These are phyloP conservation scores for Lachancea sp. DNA, from an alignment of 805 yeast species.

Conservation along the genomic window DNA sequence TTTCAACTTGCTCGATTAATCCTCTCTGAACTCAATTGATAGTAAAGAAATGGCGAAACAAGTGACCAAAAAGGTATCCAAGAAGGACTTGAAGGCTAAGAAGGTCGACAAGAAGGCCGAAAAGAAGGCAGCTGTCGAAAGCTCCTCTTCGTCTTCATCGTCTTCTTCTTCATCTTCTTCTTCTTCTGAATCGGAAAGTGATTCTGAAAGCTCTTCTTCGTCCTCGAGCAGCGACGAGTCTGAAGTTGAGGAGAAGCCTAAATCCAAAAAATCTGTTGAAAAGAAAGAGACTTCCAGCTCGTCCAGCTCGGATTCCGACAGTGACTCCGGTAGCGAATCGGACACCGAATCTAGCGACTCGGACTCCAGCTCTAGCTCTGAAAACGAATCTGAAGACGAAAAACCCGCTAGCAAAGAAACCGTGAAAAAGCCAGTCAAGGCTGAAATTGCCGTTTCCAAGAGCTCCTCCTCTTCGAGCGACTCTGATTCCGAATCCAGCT, in stretches of 20 bases:
- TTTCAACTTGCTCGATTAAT: too few species aligned
- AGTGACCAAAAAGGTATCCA: slow-evolving; percentile 20
- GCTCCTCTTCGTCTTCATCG: slow-evolving; percentile 10
- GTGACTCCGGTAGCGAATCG: slow-evolving; percentile 15
- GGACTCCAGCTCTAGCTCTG: slow-evolving; percentile 15
- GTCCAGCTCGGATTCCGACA: slow-evolving; percentile 15
- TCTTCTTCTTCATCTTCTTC: slow-evolving; percentile 28
- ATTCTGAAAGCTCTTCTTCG: slow-evolving; percentile 34
- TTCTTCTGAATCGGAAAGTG: slow-evolving; percentile 27
- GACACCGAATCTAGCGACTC: slow-evolving; percentile 19
- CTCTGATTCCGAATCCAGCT: slow-evolving; percentile 6
- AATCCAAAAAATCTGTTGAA: slow-evolving; percentile 8
- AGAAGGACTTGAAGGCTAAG: slow-evolving; percentile 21
- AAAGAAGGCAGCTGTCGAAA: slow-evolving; percentile 17
- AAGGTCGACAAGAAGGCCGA: slow-evolving; percentile 19
- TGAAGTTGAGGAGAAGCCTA: slow-evolving; percentile 4
- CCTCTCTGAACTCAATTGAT: not conserved
- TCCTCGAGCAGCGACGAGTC: slow-evolving; percentile 3
- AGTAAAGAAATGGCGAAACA: slow-evolving; percentile 9
- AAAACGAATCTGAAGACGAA: slow-evolving; percentile 6
- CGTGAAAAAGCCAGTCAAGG: slow-evolving; percentile 21
- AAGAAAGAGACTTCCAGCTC: slow-evolving; percentile 14
- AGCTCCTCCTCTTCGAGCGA: slow-evolving; percentile 11
- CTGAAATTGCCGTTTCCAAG: slow-evolving; percentile 12
- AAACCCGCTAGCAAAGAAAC: too few species aligned